A percentile compares a stretch with the other conserved stretches of the same genome.
Conservation (phyloP, 2,329 filamentous ascomycete species). For the Setomelanomma holmii region DNA sequence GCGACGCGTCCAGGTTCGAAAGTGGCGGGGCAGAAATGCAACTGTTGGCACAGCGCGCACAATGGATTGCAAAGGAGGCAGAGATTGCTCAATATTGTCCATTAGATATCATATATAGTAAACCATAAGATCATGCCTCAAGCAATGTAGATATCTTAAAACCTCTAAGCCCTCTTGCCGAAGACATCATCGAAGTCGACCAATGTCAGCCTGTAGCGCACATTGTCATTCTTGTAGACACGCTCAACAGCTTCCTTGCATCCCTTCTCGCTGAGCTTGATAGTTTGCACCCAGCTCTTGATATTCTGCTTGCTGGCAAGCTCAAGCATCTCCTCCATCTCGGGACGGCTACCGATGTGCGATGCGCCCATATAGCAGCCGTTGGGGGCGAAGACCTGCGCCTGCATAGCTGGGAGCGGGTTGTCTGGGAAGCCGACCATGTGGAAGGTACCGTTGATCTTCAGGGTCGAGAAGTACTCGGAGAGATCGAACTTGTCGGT, state of each 20-base stretch:
- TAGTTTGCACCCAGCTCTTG: slow-evolving; percentile 66
- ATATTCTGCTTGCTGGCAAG: slow-evolving; percentile 59
- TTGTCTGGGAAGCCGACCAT: slow-evolving; percentile 82
- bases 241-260: slow-evolving; percentile 74
- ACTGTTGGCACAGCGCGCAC: slow-evolving; percentile 5
- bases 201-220: slow-evolving; percentile 75
- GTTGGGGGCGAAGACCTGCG: slow-evolving; percentile 77
- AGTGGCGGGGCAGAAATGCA: slow-evolving; percentile 16
- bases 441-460: slow-evolving; percentile 82
- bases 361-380: slow-evolving; percentile 64
- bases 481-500: slow-evolving; percentile 72
- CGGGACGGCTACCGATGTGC: slow-evolving; percentile 58
- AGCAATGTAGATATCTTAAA: background rate
- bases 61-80: background rate
- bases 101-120: background rate
- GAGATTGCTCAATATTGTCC: background rate
- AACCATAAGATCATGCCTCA: background rate
- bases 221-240: slow-evolving; percentile 71
- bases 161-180: slow-evolving; percentile 53
- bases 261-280: slow-evolving; percentile 74
- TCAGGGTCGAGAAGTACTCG: slow-evolving; percentile 78
- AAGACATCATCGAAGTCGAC: slow-evolving; percentile 73
- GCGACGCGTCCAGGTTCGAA: slow-evolving; percentile 16
- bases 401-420: slow-evolving; percentile 72
- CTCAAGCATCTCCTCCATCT: slow-evolving; percentile 61